Percentiles rank a stretch among this genome's conserved stretches.
Conservation (phyloP, 208 protist species). For the Polymyxa betae region DNA sequence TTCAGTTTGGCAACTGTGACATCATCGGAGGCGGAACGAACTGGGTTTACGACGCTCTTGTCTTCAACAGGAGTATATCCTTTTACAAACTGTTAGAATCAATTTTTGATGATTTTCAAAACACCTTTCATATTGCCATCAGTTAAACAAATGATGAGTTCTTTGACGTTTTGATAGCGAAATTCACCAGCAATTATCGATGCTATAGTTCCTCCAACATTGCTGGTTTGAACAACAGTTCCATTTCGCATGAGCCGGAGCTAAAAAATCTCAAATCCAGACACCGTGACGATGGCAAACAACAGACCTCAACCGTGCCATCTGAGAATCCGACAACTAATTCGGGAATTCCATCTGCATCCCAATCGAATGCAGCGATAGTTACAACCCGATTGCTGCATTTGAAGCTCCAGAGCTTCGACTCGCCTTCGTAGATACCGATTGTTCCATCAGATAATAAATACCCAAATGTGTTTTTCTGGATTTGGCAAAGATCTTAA, state of each 20-base stretch:
- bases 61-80: no score
- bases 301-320: constrained; percentile 79
- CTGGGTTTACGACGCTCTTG: not conserved
- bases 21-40: not conserved
- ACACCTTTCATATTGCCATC: constrained; percentile 75
- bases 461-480: constrained; percentile 80
- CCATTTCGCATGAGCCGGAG: constrained; percentile 75
- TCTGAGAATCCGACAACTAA: constrained; percentile 83
- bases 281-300: not conserved
- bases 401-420: constrained; percentile 84
- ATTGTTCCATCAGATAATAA: constrained; percentile 86
- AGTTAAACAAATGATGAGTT: constrained; percentile 82
- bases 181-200: constrained; percentile 85
- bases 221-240: constrained; percentile 53
- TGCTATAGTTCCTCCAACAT: constrained; percentile 67
- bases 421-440: constrained; percentile 82
- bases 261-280: not conserved
- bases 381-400: constrained; percentile 78
- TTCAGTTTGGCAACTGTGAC: constrained; percentile 19
- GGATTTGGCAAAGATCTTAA: not conserved
- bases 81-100: no score
- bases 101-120: no score
- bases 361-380: constrained; percentile 85
- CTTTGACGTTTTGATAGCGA: constrained; percentile 77
- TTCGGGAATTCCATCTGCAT: constrained; percentile 86